phyloP scores from a whole-genome alignment of 2,329 filamentous ascomycete genomes.

The Colletotrichum chlorophyti region DNA sequence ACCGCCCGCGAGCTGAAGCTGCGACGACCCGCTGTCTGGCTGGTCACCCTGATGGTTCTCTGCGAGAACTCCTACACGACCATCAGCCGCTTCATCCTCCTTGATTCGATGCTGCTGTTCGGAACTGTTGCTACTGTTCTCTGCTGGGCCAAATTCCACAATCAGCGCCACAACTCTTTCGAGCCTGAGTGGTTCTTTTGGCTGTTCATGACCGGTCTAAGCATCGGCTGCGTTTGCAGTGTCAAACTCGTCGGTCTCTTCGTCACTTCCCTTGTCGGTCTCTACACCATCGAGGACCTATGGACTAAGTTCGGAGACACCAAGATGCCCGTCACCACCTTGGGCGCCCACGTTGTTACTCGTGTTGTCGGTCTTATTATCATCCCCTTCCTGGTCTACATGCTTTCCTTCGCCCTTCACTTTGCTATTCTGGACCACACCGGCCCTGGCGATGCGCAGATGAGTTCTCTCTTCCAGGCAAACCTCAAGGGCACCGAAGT shows the following conservation, averaged over 20 bases:
- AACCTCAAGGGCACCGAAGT: constrained; percentile 94
- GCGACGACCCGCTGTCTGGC: constrained; percentile 86
- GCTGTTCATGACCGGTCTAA: constrained; percentile 91
- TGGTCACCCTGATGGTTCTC: constrained; percentile 94
- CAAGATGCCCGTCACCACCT: constrained; percentile 79
- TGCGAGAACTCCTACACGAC: constrained; percentile 99
- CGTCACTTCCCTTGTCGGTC: constrained; percentile 89
- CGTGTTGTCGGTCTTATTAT: constrained; percentile 88
- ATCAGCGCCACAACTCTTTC: constrained; percentile 84
- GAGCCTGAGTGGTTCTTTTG: constrained; percentile 92
- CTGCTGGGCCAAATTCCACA: constrained; percentile 97
- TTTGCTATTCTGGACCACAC: constrained; percentile 93
- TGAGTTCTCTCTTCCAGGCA: constrained; percentile 99
- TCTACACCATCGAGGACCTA: constrained; percentile 95
- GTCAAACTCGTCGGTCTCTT: constrained; percentile 99
- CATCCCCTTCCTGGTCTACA: constrained; percentile 88
- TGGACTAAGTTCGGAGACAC: constrained; percentile 98
- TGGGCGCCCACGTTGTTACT: constrained; percentile 80
- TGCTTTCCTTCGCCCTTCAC: constrained; percentile 94
- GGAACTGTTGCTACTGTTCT: constrained; percentile 98
- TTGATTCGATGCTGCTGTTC: constrained; percentile 98
- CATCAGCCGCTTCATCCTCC: constrained; percentile 96
- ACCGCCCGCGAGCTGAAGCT: constrained; percentile 92
- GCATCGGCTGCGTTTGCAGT: constrained; percentile 97
- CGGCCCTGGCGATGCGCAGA: constrained; percentile 97